These are phyloP conservation scores for Caloboletus firmus DNA, from an alignment of 1,284 basidiomycete genomes.

Conservation along the genomic window DNA sequence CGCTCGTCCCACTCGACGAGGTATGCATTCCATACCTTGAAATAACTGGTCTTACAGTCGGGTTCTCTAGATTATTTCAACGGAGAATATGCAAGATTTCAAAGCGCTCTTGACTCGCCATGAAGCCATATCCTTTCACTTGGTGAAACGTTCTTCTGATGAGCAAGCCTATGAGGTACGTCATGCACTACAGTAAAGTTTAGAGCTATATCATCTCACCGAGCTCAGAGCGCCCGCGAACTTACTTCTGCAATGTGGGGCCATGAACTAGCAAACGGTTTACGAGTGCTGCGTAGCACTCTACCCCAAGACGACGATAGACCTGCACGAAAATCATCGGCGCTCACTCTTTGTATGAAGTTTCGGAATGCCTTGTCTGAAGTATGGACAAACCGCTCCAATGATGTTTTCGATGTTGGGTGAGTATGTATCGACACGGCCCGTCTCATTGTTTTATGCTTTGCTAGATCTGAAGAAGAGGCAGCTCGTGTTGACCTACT, in stretches of 20 bases:
- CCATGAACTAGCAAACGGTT: constrained; percentile 65
- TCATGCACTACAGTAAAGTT: background rate
- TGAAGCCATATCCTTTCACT: constrained; percentile 60
- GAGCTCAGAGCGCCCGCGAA: constrained; percentile 65
- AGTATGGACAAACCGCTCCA: constrained; percentile 65
- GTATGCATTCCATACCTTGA: constrained; percentile 35
- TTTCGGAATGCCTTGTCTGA: constrained; percentile 60
- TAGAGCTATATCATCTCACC: background rate
- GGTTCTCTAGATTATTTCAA: constrained; percentile 53
- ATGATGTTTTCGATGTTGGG: constrained; percentile 77
- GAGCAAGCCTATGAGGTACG: constrained; percentile 78
- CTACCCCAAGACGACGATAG: constrained; percentile 37
- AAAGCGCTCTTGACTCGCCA: constrained; percentile 60
- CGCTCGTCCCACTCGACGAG: constrained; percentile 67
- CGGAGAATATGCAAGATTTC: constrained; percentile 51
- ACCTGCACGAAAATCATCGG: constrained; percentile 29
- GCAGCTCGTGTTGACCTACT: constrained; percentile 61
- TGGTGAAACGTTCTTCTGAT: constrained; percentile 66
- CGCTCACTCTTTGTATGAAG: constrained; percentile 50
- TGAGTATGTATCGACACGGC: constrained; percentile 37
- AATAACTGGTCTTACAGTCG: background rate
- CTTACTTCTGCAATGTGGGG: constrained; percentile 71
- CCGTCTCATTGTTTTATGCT: constrained; percentile 8
- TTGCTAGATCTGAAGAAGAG: constrained; percentile 63
- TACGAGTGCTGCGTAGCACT: constrained; percentile 53